Conservation (phyloP, 106 monocot genomes). For the Cymbidium sinense region DNA sequence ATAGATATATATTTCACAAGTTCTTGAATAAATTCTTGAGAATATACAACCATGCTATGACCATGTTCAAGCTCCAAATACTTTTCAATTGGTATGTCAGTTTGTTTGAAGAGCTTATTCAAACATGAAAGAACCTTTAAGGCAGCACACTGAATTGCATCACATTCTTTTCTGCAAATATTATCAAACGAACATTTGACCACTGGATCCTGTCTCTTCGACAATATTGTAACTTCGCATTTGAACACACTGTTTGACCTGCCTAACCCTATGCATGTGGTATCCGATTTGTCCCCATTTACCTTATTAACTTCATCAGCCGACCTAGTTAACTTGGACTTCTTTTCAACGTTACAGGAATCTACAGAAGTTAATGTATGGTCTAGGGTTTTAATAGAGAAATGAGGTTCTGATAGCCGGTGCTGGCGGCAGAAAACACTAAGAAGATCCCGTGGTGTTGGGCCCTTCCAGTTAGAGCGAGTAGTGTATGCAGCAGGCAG, state of each 20-base stretch:
- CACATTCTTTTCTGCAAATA: constrained; percentile 60
- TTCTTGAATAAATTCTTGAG: constrained; percentile 32
- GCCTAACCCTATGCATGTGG: constrained; percentile 1
- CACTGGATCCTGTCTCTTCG: constrained; percentile 43
- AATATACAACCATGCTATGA: constrained; percentile 26
- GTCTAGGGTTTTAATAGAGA: constrained; percentile 31
- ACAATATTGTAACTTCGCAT: constrained; percentile 74
- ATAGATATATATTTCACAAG: constrained; percentile 30
- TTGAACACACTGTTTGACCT: constrained; percentile 20
- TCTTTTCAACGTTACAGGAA: not conserved
- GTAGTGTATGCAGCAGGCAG: constrained; percentile 58
- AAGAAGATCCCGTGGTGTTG: constrained; percentile 65
- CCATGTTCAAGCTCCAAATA: constrained; percentile 24
- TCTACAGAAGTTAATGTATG: constrained; percentile 3
- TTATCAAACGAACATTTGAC: constrained; percentile 36
- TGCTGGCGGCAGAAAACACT: constrained; percentile 74
- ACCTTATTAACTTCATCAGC: constrained; percentile 7
- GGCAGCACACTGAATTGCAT: constrained; percentile 74
- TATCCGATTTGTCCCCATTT: constrained; percentile 9
- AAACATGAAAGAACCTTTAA: constrained; percentile 70
- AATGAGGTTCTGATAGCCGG: constrained; percentile 60
- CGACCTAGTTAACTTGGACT: constrained; percentile 4
- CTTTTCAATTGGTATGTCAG: constrained; percentile 29
- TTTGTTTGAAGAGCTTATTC: constrained; percentile 41
- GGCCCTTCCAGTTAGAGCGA: constrained; percentile 77